Base-by-base conservation (phyloP, 768 basidiomycete species). In the Trametes cubensis region DNA sequence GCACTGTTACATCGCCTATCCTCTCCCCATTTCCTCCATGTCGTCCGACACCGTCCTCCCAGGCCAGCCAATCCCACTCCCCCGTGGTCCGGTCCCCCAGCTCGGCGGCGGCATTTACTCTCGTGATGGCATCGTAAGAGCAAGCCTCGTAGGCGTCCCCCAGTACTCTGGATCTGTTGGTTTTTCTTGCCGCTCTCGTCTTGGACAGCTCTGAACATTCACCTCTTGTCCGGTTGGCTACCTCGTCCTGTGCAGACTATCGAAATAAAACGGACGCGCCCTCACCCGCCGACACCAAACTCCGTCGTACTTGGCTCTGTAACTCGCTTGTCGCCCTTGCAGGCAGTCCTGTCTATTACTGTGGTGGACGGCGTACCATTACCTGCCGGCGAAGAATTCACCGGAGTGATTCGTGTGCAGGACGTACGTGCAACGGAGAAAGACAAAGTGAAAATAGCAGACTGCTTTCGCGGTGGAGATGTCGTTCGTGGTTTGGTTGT, bases 401-500 rank as follows among this genome's bases (percentile, higher is more conserved):
- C 83, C 0, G 94, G 94, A 5, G 88, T 96, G 21, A 92, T 97
- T 65, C 86, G 95, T 38, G 79, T 82, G 6, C 93, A 95, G 74
- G 95, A 97, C 73, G 87, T 97, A 21, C 78, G 95, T 56, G 89
- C 90, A 14, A 95, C 94, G 1, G 94, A 95, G 70, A 94, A 92
- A 68, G 93, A 95, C 77, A 87, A 85, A 68, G 84, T 95, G 61
- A 94, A 90, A 76, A 90, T 95, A 62, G 86, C 87, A 34, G 91
- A 94, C 67, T 96, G 93, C 69, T 97, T 96, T 73, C 82, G 94
- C 25, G 92, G 92, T 0, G 94, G 95, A 15, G 94, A 97, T 71
- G 90, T 95, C 52, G 89, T 97, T 34, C 85, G 88, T 61, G 93
- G 92, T 15, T 72, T 90, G 41, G 93, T 96, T 69, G 94, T 95